Base-by-base conservation (phyloP, 225 moss, liverwort and hornwort genomes). In the Pseudoscleropodium purum region DNA sequence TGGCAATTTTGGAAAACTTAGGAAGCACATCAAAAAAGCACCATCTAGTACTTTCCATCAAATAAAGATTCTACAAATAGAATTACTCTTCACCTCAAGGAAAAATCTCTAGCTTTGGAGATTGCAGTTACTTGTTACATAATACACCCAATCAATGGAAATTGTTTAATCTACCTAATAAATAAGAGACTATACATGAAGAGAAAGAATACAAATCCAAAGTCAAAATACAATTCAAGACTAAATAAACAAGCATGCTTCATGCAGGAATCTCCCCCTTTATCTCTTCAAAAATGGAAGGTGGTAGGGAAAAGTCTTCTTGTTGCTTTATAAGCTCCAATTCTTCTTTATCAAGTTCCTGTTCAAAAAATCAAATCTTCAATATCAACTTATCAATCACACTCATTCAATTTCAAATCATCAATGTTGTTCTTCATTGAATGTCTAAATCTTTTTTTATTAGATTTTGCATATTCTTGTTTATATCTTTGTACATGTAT, bases 321-420 rank as follows among this genome's bases (percentile, higher is more conserved):
- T 96, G 94, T 15, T 95, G 96, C 62, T 92, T 93, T 57, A 95
- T 62, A 54, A 97, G 91, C 82, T 97, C 94, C 72, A 92, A 75
- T n/a, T 97, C 97, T 43, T 98, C 96, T 8, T 93, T 95, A 83
- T 98, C 96, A 33, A 94, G 95, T 90, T 95, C 92, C 96, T 98
- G 91, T 75, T 39, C 83, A 86, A 81, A 80, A 82, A 80, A 87
- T 49, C 41, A 81, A 85, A 57, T 23, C 72, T 47, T 41, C 57
- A 60, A 54, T n/a, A 37, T 84, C 11, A 85, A 39, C 45, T 54
- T 67, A 20, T 68, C 64, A 39, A 63, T 65, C 29, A 30, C 37
- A 63, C 63, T 63, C 51, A 5, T 70, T 63, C 51, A 5, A 86
- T 54, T 83, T 70, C 77, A 78, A 61, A 60, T 49, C 29, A 62